phyloP scores from a whole-genome alignment of 169 alveolate species.

The Eimeria sp. region DNA sequence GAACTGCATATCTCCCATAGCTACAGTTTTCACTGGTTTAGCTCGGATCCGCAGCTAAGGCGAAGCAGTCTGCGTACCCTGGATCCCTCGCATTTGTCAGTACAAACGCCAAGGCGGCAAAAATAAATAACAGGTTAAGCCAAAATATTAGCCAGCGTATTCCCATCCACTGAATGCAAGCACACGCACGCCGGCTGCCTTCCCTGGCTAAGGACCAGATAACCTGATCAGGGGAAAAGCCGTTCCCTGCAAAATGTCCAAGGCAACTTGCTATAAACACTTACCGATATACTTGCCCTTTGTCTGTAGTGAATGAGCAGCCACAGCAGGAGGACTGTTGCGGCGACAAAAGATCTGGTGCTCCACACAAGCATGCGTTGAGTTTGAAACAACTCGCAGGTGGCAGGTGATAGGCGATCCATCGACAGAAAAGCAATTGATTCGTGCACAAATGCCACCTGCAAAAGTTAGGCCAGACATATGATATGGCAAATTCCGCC shows the following conservation, averaged over 20 bases:
- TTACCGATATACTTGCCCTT: constrained; percentile 59
- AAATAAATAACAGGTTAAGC: constrained; percentile 44
- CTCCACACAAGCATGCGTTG: constrained; percentile 69
- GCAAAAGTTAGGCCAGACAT: neutral
- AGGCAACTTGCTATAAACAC: neutral
- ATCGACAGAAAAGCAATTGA: constrained; percentile 42
- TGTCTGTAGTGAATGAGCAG: constrained; percentile 69
- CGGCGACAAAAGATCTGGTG: constrained; percentile 67
- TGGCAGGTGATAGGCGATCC: constrained; percentile 75
- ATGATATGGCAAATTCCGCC: neutral
- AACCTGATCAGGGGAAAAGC: neutral
- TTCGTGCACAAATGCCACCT: constrained; percentile 72
- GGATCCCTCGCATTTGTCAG: constrained; percentile 54
- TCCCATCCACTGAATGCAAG: constrained; percentile 71
- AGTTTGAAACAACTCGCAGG: constrained; percentile 46
- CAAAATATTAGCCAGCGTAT: constrained; percentile 66
- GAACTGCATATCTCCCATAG: neutral
- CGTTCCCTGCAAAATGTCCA: neutral
- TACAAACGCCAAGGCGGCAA: constrained; percentile 72
- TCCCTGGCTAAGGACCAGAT: too few species aligned
- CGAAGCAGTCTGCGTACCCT: constrained; percentile 2
- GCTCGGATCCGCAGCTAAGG: neutral
- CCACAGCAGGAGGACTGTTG: constrained; percentile 59
- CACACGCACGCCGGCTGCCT: neutral
- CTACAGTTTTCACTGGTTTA: too few species aligned